phyloP scores from a whole-genome alignment of 495 filamentous ascomycete species.

The Haplographium delicatum region DNA sequence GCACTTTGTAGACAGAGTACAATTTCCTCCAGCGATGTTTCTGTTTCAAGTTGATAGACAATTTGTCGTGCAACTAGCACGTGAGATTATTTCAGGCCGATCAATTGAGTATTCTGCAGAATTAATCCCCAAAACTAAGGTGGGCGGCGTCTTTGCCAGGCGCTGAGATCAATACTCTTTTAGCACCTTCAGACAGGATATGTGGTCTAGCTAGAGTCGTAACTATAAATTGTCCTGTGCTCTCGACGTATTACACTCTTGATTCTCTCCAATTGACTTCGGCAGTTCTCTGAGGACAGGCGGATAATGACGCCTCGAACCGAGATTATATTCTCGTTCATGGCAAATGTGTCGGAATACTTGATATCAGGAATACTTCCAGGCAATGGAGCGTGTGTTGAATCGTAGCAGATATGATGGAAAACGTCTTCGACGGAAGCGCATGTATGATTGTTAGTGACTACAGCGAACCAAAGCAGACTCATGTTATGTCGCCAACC shows the following conservation, averaged over 20 bases:
- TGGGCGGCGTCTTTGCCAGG: conserved; percentile 13
- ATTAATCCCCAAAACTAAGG: conserved; percentile 10
- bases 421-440: neutral
- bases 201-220: neutral
- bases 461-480: too few relatives aligned
- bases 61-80: conserved; percentile 13
- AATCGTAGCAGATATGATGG: neutral
- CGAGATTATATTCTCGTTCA: neutral
- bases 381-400: neutral
- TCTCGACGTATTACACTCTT: neutral
- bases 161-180: conserved; percentile 12
- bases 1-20: neutral
- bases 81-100: conserved; percentile 4
- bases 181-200: conserved; percentile 4
- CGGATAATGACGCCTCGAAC: neutral
- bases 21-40: conserved; percentile 7
- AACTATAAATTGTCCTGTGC: neutral
- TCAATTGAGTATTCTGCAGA: neutral
- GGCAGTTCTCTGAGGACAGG: neutral
- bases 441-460: neutral
- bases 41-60: conserved; percentile 10
- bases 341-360: neutral
- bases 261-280: neutral
- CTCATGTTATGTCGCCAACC: too few relatives aligned
- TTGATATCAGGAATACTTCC: neutral